Evolutionary conservation across 2,329 filamentous ascomycete species (phyloP), one percentile per base, ranked within the genome.

Genomic region (Lanzia echinophila): DNA sequence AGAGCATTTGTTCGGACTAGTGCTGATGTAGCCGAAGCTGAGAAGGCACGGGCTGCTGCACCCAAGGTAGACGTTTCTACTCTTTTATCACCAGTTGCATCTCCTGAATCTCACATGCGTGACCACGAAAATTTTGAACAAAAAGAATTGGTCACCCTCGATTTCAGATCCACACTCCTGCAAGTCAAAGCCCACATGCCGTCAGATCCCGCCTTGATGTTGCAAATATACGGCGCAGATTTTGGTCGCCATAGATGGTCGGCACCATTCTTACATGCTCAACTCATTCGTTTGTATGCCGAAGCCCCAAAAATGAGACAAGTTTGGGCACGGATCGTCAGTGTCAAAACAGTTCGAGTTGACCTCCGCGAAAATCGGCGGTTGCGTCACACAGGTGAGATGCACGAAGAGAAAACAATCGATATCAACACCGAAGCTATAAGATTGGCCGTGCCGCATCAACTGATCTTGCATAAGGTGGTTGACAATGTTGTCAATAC

Each of bases 401-500:
- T 83, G 43, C 75, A 83, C 1, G 83, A 90, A 28, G 89, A 96
- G 57, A 89, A 83, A 60, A 87, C 91, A 49, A 82, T 96, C 53
- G 94, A 99, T 68, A 70, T 96, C 8, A 83, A 82, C 39, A 82
- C 87, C 0, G 94, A 97, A 61, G 90, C 91, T 10, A 87, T 96
- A 57, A 84, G 94, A 12, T 69, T 97, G 43, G 90, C 86, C 6
- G 84, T 99, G 11, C 94, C 95, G 1, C 90, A 97, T 70, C 90
- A 96, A 63, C 81, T 99, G 62, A 83, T 95, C 22, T 79, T 97
- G 65, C 87, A 94, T 70, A 86, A 86, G 57, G 86, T 99, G 57
- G 87, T 92, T n/a, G 94, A 99, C 72, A 99, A 97, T 64, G 75
- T 95, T 49, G 82, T 88, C 62, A 99, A 96, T 63, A 84, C 88